phyloP scores from a whole-genome alignment of 2,329 filamentous ascomycete genomes.

The Simplicillium aogashimaense region DNA sequence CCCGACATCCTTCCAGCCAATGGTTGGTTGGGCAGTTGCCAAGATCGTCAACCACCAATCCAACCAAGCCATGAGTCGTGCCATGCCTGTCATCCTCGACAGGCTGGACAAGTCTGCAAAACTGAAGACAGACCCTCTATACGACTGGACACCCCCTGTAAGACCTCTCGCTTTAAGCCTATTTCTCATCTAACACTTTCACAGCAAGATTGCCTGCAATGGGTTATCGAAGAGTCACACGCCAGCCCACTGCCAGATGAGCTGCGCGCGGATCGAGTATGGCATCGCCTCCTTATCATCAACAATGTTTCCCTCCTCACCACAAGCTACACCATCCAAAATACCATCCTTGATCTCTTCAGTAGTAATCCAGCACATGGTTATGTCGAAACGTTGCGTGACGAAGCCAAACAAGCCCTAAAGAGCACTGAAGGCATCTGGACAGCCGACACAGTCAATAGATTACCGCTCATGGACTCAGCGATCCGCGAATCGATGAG shows the following conservation, averaged over 20 bases:
- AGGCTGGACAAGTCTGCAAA: too few species aligned
- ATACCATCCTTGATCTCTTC: not conserved
- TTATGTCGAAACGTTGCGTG: not conserved
- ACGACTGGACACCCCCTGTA: too few species aligned
- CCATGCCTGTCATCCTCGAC: too few species aligned
- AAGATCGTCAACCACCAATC: too few species aligned
- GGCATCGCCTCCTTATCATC: not conserved
- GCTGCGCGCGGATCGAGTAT: not conserved
- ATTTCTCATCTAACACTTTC: too few species aligned
- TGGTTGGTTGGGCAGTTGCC: too few species aligned
- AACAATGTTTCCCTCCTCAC: slow-evolving; percentile 1
- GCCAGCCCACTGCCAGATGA: not conserved
- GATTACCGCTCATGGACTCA: not conserved
- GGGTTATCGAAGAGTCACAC: too few species aligned
- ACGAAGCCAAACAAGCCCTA: not conserved
- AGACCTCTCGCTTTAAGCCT: too few species aligned
- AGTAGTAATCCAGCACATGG: not conserved
- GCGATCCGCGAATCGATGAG: not conserved
- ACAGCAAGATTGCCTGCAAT: too few species aligned
- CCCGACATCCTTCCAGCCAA: too few species aligned
- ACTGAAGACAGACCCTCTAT: too few species aligned
- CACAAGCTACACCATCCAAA: slow-evolving; percentile 1
- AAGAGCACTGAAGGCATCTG: not conserved
- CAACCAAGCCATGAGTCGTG: too few species aligned
- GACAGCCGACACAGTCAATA: not conserved